Percentiles rank a stretch among this genome's conserved stretches.
These are phyloP conservation scores for Trichomonascaceae sp. DNA, from an alignment of 1,139 yeast species.

Conservation along the genomic window DNA sequence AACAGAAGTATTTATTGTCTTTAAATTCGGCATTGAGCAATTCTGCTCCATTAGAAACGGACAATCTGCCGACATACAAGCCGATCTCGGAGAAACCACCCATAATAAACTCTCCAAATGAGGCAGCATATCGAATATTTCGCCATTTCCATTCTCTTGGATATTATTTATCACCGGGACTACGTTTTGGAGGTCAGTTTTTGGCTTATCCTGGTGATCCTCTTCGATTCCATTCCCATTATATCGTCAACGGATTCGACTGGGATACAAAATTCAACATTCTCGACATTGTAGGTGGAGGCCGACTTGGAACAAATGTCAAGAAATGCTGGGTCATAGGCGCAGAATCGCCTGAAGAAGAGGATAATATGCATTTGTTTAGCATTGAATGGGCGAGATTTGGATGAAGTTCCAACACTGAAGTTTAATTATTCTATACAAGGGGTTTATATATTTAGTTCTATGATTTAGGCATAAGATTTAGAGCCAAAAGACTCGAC, in stretches of 20 bases:
- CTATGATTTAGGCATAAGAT: too few species aligned
- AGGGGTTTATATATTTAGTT: neutral
- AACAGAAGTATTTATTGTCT: neutral
- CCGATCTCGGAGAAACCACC: conserved; percentile 8
- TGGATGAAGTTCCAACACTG: conserved; percentile 23
- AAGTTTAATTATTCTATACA: neutral
- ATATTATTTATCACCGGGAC: conserved; percentile 70
- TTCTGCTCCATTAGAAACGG: conserved; percentile 11
- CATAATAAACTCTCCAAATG: conserved; percentile 1
- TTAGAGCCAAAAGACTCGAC: too few species aligned
- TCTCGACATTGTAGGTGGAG: conserved; percentile 60
- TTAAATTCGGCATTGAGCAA: neutral
- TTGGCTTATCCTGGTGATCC: conserved; percentile 96
- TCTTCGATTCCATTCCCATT: conserved; percentile 79
- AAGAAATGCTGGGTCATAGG: conserved; percentile 78
- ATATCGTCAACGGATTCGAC: conserved; percentile 55
- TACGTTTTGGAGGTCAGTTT: conserved; percentile 84
- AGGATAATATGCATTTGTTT: conserved; percentile 26
- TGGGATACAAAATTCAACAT: conserved; percentile 48
- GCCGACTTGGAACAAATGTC: conserved; percentile 87
- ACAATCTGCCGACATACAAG: conserved; percentile 14
- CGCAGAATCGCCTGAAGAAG: conserved; percentile 28
- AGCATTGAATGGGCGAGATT: conserved; percentile 40
- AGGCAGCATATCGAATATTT: conserved; percentile 32
- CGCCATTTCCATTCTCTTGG: conserved; percentile 42